Percentiles rank a stretch among this genome's conserved stretches.
Evolutionary conservation across 164 flowering plant species (phyloP).

Genomic region (Vitis cinerea): DNA sequence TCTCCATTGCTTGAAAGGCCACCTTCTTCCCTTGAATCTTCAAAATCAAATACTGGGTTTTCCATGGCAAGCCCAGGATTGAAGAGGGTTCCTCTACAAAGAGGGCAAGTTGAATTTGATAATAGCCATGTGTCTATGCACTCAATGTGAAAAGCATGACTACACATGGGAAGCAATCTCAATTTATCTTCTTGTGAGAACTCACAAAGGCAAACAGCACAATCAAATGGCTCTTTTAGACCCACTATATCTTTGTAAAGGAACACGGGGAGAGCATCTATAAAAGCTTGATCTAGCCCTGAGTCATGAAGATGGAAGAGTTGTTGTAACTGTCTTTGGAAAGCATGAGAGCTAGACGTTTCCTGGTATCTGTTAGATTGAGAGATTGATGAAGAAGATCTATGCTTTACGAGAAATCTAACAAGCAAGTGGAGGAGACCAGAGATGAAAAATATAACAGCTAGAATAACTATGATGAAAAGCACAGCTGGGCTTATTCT

Average conservation of each 20-base stretch:
- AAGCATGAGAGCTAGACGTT: slow-evolving; percentile 39
- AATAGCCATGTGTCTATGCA: slow-evolving; percentile 73
- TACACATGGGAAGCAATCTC: slow-evolving; percentile 61
- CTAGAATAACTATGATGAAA: slow-evolving; percentile 45
- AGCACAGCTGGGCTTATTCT: slow-evolving; percentile 51
- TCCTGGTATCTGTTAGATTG: slow-evolving; percentile 42
- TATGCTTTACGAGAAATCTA: slow-evolving; percentile 39
- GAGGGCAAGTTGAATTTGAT: slow-evolving; percentile 72
- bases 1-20: slow-evolving; percentile 19
- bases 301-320: slow-evolving; percentile 69
- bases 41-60: slow-evolving; percentile 40
- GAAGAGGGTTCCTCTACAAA: slow-evolving; percentile 57
- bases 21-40: slow-evolving; percentile 35
- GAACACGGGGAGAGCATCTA: slow-evolving; percentile 67
- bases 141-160: slow-evolving; percentile 72
- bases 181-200: slow-evolving; percentile 52
- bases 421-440: slow-evolving; percentile 54
- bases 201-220: slow-evolving; percentile 73
- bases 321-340: slow-evolving; percentile 61
- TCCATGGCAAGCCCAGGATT: slow-evolving; percentile 34
- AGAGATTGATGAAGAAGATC: slow-evolving; percentile 42
- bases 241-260: slow-evolving; percentile 55
- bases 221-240: slow-evolving; percentile 62
- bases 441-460: slow-evolving; percentile 56
- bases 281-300: slow-evolving; percentile 63